These are phyloP conservation scores for Cladochytrium replicatum DNA, from an alignment of 192 early-diverging fungal genomes.

Conservation along the genomic window DNA sequence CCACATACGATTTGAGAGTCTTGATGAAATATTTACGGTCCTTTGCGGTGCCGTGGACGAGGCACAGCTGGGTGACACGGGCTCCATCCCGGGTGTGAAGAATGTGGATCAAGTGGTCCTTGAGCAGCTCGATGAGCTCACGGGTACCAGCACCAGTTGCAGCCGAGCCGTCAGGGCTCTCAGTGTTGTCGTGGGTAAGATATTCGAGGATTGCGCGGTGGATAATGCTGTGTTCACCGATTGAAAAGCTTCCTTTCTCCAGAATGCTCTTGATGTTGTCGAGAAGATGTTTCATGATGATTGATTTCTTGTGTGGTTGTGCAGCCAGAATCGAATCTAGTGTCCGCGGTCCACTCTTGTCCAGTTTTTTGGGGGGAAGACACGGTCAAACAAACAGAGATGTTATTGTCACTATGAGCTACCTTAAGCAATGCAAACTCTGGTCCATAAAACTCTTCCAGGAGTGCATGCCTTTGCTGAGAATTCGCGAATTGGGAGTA, in stretches of 20 bases:
- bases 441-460: conserved; percentile 89
- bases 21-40: conserved; percentile 87
- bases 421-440: conserved; percentile 83
- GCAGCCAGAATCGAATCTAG: conserved; percentile 49
- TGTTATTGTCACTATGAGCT: conserved; percentile 3
- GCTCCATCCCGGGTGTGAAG: conserved; percentile 90
- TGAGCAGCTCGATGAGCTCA: conserved; percentile 67
- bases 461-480: conserved; percentile 56
- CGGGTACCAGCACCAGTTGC: conserved; percentile 10
- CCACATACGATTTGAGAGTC: conserved; percentile 68
- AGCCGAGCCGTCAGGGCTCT: conserved; percentile 20
- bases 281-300: conserved; percentile 60
- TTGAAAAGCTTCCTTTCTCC: conserved; percentile 63
- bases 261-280: conserved; percentile 59
- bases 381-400: conserved; percentile 8
- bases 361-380: conserved; percentile 4
- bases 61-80: conserved; percentile 68
- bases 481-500: conserved; percentile 74
- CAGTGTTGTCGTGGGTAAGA: conserved; percentile 53
- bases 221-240: conserved; percentile 65
- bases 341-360: conserved; percentile 7
- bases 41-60: conserved; percentile 72
- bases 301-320: conserved; percentile 59
- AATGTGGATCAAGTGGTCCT: conserved; percentile 75
- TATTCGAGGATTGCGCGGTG: conserved; percentile 84